These are phyloP conservation scores for Melampsora larici-populina DNA, from an alignment of 1,284 basidiomycete genomes.

Conservation along the genomic window DNA sequence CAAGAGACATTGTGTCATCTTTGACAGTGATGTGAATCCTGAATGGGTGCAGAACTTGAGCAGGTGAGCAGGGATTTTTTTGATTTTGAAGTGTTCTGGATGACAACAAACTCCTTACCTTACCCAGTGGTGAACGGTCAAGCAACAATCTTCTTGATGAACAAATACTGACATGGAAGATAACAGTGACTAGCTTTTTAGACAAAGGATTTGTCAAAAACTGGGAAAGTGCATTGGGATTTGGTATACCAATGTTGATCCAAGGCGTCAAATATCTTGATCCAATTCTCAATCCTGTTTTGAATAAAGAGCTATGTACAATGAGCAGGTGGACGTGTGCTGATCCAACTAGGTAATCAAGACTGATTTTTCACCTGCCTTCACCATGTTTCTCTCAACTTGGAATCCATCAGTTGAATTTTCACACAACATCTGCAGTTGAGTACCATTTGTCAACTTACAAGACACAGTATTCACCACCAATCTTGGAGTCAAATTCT, in stretches of 20 bases:
- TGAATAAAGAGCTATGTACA: constrained; percentile 97
- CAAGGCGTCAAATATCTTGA: constrained; percentile 98
- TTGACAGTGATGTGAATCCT: constrained; percentile 98
- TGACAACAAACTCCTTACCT: constrained; percentile 94
- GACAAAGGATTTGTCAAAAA: constrained; percentile 99
- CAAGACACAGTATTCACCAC: constrained; percentile 92
- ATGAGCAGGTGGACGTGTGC: constrained; percentile 80
- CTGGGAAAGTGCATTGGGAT: constrained; percentile 95
- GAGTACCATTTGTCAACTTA: constrained; percentile 99
- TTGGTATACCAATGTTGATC: constrained; percentile 94
- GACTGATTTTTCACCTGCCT: constrained; percentile 97
- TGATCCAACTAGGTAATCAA: constrained; percentile 96
- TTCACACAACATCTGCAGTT: constrained; percentile 95
- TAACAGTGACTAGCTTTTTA: constrained; percentile 95
- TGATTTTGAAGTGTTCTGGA: constrained; percentile 76
- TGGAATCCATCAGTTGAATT: constrained; percentile 96
- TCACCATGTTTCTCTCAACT: constrained; percentile 98
- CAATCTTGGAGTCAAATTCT: constrained; percentile 96
- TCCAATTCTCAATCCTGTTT: constrained; percentile 93
- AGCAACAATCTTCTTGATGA: constrained; percentile 86
- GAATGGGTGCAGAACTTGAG: constrained; percentile 99
- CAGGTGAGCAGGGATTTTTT: constrained; percentile 62
- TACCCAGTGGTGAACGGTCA: constrained; percentile 99
- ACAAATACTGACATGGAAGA: constrained; percentile 94
- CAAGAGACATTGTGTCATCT: constrained; percentile 99